Evolutionary conservation across 768 basidiomycete species (phyloP).

Genomic region (Amanita fuliginea): DNA sequence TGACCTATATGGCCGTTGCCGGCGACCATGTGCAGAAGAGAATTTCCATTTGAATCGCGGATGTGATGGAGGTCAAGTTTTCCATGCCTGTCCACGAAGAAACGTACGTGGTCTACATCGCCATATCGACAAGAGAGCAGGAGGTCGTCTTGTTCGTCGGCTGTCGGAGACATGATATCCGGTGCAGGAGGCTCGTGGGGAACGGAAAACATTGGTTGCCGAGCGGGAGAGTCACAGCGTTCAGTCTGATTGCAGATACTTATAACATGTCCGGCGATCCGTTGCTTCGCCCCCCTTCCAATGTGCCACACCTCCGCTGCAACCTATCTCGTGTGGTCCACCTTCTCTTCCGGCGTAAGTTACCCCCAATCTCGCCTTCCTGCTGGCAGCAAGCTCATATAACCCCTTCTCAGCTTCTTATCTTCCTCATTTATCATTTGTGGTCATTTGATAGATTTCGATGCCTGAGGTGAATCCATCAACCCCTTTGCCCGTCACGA

Average conservation of each 20-base stretch:
- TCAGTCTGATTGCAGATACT: neutral
- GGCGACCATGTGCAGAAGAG: conserved; percentile 74
- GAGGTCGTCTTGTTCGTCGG: conserved; percentile 54
- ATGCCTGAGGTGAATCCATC: conserved; percentile 44
- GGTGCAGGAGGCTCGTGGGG: neutral
- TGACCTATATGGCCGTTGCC: conserved; percentile 87
- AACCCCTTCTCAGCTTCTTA: conserved; percentile 31
- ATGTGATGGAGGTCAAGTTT: conserved; percentile 31
- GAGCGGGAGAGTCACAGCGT: neutral
- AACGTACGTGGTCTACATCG: conserved; percentile 67
- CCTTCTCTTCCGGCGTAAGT: conserved; percentile 41
- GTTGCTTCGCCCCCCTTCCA: conserved; percentile 7
- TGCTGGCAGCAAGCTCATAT: conserved; percentile 5
- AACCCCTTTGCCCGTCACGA: neutral
- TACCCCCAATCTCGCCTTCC: neutral
- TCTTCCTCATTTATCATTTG: conserved; percentile 60
- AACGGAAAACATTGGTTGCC: neutral
- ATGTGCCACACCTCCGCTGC: conserved; percentile 61
- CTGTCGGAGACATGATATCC: conserved; percentile 1
- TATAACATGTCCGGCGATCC: no score
- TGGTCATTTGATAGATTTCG: conserved; percentile 76
- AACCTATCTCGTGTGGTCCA: conserved; percentile 52
- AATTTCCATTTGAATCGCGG: conserved; percentile 72
- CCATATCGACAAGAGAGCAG: conserved; percentile 83
- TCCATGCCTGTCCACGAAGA: conserved; percentile 54